phyloP scores from a whole-genome alignment of 441 rosid genomes.

The Cnidoscolus chayamansa region DNA sequence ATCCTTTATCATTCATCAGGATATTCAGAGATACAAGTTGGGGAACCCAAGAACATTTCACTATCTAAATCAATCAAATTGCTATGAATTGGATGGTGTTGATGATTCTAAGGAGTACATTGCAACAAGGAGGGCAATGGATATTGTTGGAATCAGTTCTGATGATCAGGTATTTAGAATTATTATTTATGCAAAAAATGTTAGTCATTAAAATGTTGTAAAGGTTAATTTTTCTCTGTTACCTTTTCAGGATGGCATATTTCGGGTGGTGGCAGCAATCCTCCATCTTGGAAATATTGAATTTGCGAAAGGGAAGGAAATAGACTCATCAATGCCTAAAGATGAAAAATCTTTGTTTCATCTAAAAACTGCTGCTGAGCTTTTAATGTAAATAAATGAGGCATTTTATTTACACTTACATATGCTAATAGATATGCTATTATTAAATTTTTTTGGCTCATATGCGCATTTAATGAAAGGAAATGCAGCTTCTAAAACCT shows the following conservation, averaged over 20 bases:
- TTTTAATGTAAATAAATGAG: conserved; percentile 64
- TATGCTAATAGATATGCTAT: conserved; percentile 11
- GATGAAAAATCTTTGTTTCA: conserved; percentile 86
- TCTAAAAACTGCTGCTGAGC: conserved; percentile 83
- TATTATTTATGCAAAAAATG: neutral
- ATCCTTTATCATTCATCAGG: conserved; percentile 43
- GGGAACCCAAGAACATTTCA: conserved; percentile 78
- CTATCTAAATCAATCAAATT: conserved; percentile 92
- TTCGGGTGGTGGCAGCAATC: conserved; percentile 85
- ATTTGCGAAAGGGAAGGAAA: conserved; percentile 82
- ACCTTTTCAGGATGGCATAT: conserved; percentile 71
- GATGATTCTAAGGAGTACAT: conserved; percentile 82
- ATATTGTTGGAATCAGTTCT: conserved; percentile 78
- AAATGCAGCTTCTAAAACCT: conserved; percentile 25
- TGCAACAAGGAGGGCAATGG: conserved; percentile 92
- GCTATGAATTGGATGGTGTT: conserved; percentile 72
- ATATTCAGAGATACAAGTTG: conserved; percentile 62
- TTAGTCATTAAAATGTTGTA: conserved; percentile 14
- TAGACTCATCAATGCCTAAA: conserved; percentile 83
- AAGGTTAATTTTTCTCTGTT: conserved; percentile 17
- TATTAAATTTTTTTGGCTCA: conserved; percentile 8
- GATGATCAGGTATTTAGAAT: conserved; percentile 69
- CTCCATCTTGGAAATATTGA: conserved; percentile 97
- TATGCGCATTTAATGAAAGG: conserved; percentile 9
- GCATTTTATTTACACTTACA: conserved; percentile 19